Conservation (phyloP, 2,329 filamentous ascomycete genomes). For the Cladosporium sp. region DNA sequence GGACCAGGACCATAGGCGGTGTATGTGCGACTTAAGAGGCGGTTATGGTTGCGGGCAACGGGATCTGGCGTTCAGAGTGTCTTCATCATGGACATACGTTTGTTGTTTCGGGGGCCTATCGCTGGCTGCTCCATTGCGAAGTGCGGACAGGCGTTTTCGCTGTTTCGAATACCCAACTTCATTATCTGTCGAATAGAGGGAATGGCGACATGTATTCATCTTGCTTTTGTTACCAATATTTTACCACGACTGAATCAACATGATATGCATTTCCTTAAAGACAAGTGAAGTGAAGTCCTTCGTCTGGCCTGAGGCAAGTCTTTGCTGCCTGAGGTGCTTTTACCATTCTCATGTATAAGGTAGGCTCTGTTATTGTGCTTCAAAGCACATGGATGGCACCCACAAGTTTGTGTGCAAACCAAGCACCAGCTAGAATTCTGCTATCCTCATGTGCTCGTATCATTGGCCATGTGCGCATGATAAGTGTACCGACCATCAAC, state of each 20-base stretch:
- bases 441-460: neutral
- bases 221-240: neutral
- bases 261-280: neutral
- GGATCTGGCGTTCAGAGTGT: slow-evolving; percentile 6
- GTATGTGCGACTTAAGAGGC: neutral
- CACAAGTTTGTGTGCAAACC: neutral
- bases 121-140: slow-evolving; percentile 2
- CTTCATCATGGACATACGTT: slow-evolving; percentile 10
- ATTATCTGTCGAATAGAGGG: slow-evolving; percentile 7
- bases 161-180: slow-evolving; percentile 12
- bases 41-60: neutral
- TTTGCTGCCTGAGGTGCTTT: neutral
- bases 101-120: neutral
- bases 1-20: neutral
- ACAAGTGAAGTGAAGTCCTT: slow-evolving; percentile 1
- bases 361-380: neutral
- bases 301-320: neutral
- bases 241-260: neutral
- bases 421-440: neutral
- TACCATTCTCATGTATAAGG: neutral
- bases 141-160: slow-evolving; percentile 4
- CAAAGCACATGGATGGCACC: neutral
- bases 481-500: neutral
- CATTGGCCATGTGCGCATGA: neutral
- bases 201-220: neutral